Evolutionary conservation across 768 basidiomycete genomes (phyloP), one percentile per base, ranked within the genome.

Genomic region (Mrakia frigida): DNA sequence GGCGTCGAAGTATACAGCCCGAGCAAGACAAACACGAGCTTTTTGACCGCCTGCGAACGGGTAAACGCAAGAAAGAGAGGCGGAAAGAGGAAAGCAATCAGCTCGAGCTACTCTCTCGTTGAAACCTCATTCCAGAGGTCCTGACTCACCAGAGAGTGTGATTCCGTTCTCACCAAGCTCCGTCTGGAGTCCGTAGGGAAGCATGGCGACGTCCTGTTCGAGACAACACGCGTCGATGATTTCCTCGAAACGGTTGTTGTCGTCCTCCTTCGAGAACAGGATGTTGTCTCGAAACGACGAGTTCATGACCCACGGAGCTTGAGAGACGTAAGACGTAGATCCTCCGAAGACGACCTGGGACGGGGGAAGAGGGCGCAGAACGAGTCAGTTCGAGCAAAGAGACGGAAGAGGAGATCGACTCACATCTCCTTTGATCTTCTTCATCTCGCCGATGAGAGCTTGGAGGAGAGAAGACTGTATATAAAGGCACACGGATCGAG

Each of bases 151-250:
- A 35, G 82, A 83, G 2, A 85, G 79, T 3, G 81, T 82, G 60
- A 85, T 81, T 0, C 91, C 92, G 80, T 90, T 90, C 83, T 93
- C 91, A 21, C 93, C 93, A 72, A 93, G 92, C 65, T 80, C 79
- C 16, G 81, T 82, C 75, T 79, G 74, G 7, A 80, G 63, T 13
- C 82, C 83, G 63, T 81, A 78, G 7, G 75, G 33, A 53, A 81
- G 78, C n/a, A 73, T 70, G 4, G 52, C 70, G 23, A 72, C 50
- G 53, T 72, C 70, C 33, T 46, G 59, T 31, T 63, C 46, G 23
- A 83, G 76, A 28, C 79, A 78, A 68, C 82, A 83, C 33, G 82
- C 81, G 6, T 81, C 76, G 25, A 82, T 79, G n/a, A 81, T 79
- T 3, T 61, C 41, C 39, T 79, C 73, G 9, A 83, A 73, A 18